Base-by-base conservation (phyloP, 139 green algal species). In the Chlorella sorokiniana region DNA sequence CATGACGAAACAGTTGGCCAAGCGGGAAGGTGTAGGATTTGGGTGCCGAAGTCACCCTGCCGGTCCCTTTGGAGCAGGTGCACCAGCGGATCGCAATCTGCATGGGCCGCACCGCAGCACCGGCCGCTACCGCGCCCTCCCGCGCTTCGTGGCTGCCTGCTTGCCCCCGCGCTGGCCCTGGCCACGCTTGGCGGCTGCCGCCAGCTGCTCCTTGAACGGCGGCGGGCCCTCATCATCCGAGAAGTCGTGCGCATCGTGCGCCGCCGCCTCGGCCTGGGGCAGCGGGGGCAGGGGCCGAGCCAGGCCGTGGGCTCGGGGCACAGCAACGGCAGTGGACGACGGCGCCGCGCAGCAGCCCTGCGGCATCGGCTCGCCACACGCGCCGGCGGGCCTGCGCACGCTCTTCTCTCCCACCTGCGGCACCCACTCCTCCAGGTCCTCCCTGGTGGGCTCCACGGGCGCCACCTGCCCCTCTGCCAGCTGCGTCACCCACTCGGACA, bases 401-500 rank as follows among this genome's bases (percentile, higher is more conserved):
- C 29, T 18, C 40, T 9, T 44, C 31, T 9, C 3, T 5, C 72
- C 1, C 73, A 79, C 73, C 73, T 79, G 73, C 37, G 73, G 73
- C 52, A n/a, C 37, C 73, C 73, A 79, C 75, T 81, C 75, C 4
- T 27, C 41, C 20, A n/a, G 59, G 75, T 81, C 80, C 35, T 74
- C 70, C 18, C 22, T 4, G 3, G 56, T 44, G 31, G 52, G 62
- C 29, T 18, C 31, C 72, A 82, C 63, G 9, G 74, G 72, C 67
- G 35, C 8, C 54, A 81, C 74, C 81, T 84, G 54, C 18, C 82
- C 85, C 3, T 42, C 56, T 1, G 78, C 51, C 45, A 89, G 56
- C 18, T 72, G 73, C 41, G 54, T 71, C 45, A 88, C 65, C 52
- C 69, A 89, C 14, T 85, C 78, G 9, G 37, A 18, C 38, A 79